These are phyloP conservation scores for Fusarium aywerte DNA, from an alignment of 2,329 filamentous ascomycete genomes.

Conservation along the genomic window DNA sequence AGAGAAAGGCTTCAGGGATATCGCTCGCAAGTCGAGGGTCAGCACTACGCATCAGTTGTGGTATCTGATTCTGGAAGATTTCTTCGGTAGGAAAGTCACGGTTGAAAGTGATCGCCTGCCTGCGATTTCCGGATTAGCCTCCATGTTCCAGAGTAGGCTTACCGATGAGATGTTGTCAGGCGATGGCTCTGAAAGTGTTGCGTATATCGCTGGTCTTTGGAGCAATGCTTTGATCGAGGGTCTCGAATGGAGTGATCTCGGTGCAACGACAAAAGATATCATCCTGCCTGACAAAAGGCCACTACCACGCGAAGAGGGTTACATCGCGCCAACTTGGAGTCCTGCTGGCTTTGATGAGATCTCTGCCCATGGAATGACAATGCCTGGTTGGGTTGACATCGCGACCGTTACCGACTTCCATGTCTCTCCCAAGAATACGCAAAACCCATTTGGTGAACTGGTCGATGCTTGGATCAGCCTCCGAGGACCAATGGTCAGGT, in stretches of 20 bases:
- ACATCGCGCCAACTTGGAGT: conserved; percentile 26
- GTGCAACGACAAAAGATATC: accelerated
- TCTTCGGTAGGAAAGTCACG: background rate
- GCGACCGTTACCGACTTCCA: background rate
- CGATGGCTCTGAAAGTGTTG: background rate
- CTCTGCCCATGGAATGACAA: background rate
- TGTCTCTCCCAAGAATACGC: background rate
- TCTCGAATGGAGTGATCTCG: background rate
- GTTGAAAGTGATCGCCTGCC: background rate
- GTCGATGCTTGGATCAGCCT: conserved; percentile 5
- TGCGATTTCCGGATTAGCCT: background rate
- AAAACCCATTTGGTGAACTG: conserved; percentile 16
- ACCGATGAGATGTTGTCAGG: background rate
- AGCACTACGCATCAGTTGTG: background rate
- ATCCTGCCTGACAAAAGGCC: background rate
- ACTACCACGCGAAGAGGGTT: background rate
- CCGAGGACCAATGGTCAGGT: background rate
- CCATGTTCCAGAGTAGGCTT: background rate
- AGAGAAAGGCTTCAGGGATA: background rate
- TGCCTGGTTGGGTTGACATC: conserved; percentile 7
- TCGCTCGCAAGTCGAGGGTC: background rate
- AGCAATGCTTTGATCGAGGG: background rate
- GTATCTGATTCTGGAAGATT: background rate
- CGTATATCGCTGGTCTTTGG: conserved; percentile 5
- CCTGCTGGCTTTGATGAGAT: background rate